These are phyloP conservation scores for Sicyos edulis DNA, from an alignment of 306 rosid species.

Conservation along the genomic window DNA sequence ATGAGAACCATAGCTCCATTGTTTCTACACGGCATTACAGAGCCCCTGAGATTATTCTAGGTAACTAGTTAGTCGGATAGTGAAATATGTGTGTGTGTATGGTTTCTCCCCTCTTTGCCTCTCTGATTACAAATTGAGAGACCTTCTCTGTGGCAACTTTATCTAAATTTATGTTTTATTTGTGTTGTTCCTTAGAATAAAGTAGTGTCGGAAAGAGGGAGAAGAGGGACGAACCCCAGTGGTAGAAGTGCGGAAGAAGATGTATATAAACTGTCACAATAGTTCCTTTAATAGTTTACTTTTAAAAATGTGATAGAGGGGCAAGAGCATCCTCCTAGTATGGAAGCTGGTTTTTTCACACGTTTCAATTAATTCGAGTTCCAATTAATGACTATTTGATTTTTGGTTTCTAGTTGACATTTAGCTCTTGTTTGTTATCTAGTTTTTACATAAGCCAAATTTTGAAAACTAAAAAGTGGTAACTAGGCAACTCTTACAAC, in stretches of 20 bases:
- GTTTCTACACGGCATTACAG: slow-evolving; percentile 96
- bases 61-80: slow-evolving; percentile 54
- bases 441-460: too few species aligned
- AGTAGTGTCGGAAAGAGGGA: slow-evolving; percentile 8
- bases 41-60: slow-evolving; percentile 96
- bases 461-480: too few species aligned
- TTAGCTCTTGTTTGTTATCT: too few species aligned
- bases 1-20: slow-evolving; percentile 86
- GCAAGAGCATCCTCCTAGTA: neutral
- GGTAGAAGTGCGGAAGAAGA: neutral
- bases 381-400: neutral
- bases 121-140: slow-evolving; percentile 13
- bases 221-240: neutral
- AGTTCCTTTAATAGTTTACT: neutral
- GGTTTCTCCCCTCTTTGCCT: slow-evolving; percentile 17
- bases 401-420: too few species aligned
- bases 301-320: neutral
- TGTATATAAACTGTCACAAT: neutral
- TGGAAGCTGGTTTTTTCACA: neutral
- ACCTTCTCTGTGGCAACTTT: neutral
- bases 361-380: neutral
- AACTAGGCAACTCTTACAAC: neutral
- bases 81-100: slow-evolving; percentile 23
- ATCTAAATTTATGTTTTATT: neutral
- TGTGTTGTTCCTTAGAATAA: neutral